Evolutionary conservation across 805 yeast species (phyloP).

Genomic region (Tetrapisispora pingtungensis): DNA sequence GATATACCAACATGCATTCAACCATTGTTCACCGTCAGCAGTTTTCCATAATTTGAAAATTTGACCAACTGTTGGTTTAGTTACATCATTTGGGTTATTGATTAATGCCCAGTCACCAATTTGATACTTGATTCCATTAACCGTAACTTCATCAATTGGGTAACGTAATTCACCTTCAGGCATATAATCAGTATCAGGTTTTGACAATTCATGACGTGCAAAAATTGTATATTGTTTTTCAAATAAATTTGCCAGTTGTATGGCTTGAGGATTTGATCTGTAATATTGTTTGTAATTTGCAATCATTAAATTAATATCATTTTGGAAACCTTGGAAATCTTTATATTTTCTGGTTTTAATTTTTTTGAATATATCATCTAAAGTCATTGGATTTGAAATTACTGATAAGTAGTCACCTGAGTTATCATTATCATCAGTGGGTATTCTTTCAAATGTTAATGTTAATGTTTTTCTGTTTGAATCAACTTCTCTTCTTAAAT

Average conservation of each 20-base stretch:
- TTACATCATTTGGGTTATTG: conserved; percentile 76
- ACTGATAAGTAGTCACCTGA: conserved; percentile 34
- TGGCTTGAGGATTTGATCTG: conserved; percentile 46
- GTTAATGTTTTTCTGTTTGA: conserved; percentile 42
- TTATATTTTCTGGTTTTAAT: conserved; percentile 78
- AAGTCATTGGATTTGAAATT: conserved; percentile 50
- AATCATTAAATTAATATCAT: conserved; percentile 67
- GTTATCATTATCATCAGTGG: conserved; percentile 36
- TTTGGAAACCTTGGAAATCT: conserved; percentile 63
- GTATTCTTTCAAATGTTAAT: conserved; percentile 70
- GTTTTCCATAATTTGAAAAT: conserved; percentile 86
- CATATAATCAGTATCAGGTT: conserved; percentile 71
- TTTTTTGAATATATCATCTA: conserved; percentile 67
- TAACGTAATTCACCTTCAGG: conserved; percentile 53
- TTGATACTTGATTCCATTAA: conserved; percentile 60
- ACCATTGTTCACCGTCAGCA: conserved; percentile 70
- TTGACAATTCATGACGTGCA: conserved; percentile 59
- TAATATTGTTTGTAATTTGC: conserved; percentile 61
- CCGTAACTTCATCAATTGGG: conserved; percentile 70
- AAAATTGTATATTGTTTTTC: conserved; percentile 51
- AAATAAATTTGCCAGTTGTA: conserved; percentile 51
- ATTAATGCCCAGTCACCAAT: conserved; percentile 95
- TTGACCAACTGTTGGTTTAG: conserved; percentile 89
- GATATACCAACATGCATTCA: conserved; percentile 95
- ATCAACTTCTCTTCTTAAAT: conserved; percentile 62